Evolutionary conservation across 179 eudicot species (phyloP), one percentile per base, ranked within the genome.

Genomic region (Sideroxylon spinosum): DNA sequence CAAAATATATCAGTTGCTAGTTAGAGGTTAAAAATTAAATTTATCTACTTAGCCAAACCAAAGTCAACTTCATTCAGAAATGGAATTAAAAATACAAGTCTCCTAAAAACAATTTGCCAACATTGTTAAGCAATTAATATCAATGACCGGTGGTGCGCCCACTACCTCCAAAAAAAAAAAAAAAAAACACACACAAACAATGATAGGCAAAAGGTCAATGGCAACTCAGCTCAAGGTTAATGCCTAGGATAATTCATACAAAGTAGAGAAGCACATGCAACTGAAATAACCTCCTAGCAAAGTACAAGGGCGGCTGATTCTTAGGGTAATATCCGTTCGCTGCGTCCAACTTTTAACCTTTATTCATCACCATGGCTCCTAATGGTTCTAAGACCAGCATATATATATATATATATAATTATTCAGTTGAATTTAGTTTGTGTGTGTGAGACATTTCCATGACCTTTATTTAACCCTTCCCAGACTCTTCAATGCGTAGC

Each of bases 231-330:
- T 55, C 50, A 14, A 52, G 23, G 10, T 26, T 3, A 37, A 53
- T 26, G 46, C 62, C 10, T 8, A 28, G 59, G 74, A 49, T 48
- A 68, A n/a, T 23, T 60, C 23, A 60, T 6, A 60, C 64, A 23
- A 71, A 71, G n/a, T 50, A 71, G n/a, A n/a, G 12, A 23, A 56
- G 61, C 61, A 71, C 59, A 52, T 37, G 22, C 46, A 72, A 29
- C 19, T 19, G 48, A 53, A 3, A 59, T n/a, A 53, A 17, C 25
- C 76, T 71, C 37, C 29, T 23, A 6, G 20, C 28, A 44, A 16
- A n/a, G 48, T 28, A 13, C 59, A 71, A 23, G 23, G 60, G 37
- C 4, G 17, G 59, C 16, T 7, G 23, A 46, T 25, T 20, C 14
- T 69, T 23, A 59, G 28, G 55, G 4, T 46, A 20, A 16, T 46